Evolutionary conservation across 805 yeast species (phyloP).

Genomic region (Wickerhamomyces alni): DNA sequence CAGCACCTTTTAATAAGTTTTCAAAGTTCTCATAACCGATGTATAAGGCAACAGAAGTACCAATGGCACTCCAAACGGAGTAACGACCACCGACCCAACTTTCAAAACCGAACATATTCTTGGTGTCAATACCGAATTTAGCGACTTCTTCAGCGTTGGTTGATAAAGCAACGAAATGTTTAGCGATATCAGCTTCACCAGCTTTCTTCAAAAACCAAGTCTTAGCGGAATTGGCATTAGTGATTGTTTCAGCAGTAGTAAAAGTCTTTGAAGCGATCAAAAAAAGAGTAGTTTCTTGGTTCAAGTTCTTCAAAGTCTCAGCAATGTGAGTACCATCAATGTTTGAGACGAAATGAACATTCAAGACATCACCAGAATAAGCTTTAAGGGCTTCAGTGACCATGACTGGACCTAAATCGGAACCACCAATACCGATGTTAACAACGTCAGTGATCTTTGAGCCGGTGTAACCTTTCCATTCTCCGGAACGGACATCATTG

Average conservation of each 20-base stretch:
- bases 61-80: conserved; percentile 99
- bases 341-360: conserved; percentile 92
- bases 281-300: conserved; percentile 90
- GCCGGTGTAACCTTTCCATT: conserved; percentile 96
- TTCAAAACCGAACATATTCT: conserved; percentile 97
- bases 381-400: conserved; percentile 96
- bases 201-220: conserved; percentile 82
- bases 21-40: conserved; percentile 95
- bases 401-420: conserved; percentile 99
- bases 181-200: conserved; percentile 69
- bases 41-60: conserved; percentile 90
- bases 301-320: conserved; percentile 69
- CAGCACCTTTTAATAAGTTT: conserved; percentile 92
- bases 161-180: conserved; percentile 95
- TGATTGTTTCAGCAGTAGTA: conserved; percentile 97
- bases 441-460: conserved; percentile 89
- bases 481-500: conserved; percentile 83
- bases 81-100: conserved; percentile 99
- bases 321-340: conserved; percentile 98
- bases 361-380: conserved; percentile 67
- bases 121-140: conserved; percentile 95
- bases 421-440: conserved; percentile 98
- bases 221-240: conserved; percentile 95
- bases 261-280: conserved; percentile 95
- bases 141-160: conserved; percentile 89